Percentiles rank a stretch among this genome's conserved stretches.
Conservation (phyloP, 2,329 filamentous ascomycete species). For the Penicillium sp. region DNA sequence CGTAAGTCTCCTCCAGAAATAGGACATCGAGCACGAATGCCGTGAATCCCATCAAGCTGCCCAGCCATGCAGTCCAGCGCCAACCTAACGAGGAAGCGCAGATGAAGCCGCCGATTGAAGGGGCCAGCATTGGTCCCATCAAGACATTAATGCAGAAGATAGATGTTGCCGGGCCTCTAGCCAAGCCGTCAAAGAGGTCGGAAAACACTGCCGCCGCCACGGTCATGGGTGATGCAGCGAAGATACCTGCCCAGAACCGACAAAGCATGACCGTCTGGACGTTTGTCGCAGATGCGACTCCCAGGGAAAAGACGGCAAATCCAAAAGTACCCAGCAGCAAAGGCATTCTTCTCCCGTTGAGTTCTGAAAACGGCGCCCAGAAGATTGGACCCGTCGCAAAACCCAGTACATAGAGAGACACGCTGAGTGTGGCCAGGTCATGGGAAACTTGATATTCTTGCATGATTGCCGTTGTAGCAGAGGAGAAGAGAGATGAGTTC, state of each 20-base stretch:
- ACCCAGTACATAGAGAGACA: too few species aligned
- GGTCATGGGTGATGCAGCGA: constrained; percentile 40
- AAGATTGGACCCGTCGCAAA: too few species aligned
- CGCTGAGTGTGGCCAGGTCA: too few species aligned
- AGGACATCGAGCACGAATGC: constrained; percentile 57
- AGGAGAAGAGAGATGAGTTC: too few species aligned
- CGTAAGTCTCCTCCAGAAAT: constrained; percentile 61
- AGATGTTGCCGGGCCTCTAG: constrained; percentile 49
- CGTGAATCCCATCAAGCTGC: constrained; percentile 57
- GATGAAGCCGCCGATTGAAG: constrained; percentile 43
- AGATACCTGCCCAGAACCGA: constrained; percentile 3
- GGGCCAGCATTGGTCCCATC: constrained; percentile 49
- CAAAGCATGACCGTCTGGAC: too few species aligned
- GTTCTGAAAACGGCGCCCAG: too few species aligned
- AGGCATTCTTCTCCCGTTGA: too few species aligned
- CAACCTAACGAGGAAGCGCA: constrained; percentile 41
- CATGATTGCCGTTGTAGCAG: too few species aligned
- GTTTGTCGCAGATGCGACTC: too few species aligned
- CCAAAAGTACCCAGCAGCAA: too few species aligned
- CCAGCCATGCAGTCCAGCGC: constrained; percentile 61
- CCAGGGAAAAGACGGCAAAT: too few species aligned
- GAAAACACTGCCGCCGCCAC: constrained; percentile 44
- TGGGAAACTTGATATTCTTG: too few species aligned
- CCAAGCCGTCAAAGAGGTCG: constrained; percentile 31
- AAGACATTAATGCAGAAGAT: constrained; percentile 50